phyloP scores from a whole-genome alignment of 1,284 basidiomycete genomes.

The Schizophyllum amplum region DNA sequence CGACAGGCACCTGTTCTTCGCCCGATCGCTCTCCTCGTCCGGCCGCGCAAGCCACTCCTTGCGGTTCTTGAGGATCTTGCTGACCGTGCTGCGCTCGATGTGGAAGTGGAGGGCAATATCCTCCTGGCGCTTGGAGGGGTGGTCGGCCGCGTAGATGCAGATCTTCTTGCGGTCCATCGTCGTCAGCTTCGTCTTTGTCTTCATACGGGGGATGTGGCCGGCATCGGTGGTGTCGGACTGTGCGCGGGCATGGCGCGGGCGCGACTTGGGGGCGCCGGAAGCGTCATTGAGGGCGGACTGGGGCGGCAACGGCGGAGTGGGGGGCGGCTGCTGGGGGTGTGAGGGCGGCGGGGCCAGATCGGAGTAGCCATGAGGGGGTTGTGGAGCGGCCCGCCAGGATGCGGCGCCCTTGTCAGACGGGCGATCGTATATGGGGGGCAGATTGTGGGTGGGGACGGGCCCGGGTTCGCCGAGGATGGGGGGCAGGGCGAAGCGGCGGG shows the following conservation, averaged over 20 bases:
- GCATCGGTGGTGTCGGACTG: background rate
- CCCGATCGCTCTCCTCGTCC: slow-evolving; percentile 46
- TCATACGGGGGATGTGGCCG: background rate
- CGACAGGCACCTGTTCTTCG: slow-evolving; percentile 50
- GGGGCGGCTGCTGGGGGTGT: too few species aligned
- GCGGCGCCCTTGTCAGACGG: background rate
- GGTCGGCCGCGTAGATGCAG: slow-evolving; percentile 55
- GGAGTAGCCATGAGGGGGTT: too few species aligned
- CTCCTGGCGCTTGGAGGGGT: slow-evolving; percentile 69
- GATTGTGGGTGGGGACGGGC: background rate
- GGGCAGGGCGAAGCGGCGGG: too few species aligned
- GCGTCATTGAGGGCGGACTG: background rate
- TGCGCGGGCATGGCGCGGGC: background rate
- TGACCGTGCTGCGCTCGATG: slow-evolving; percentile 88
- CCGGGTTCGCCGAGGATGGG: background rate
- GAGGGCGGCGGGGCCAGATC: too few species aligned
- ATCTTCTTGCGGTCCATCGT: slow-evolving; percentile 74
- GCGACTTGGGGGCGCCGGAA: too few species aligned
- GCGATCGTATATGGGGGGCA: background rate
- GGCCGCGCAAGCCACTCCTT: slow-evolving; percentile 70
- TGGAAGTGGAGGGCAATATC: slow-evolving; percentile 71
- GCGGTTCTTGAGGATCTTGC: slow-evolving; percentile 85
- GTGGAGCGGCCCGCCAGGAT: too few species aligned
- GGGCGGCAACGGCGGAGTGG: too few species aligned
- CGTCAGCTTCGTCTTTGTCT: slow-evolving; percentile 64